These are phyloP conservation scores for Annulohypoxylon bovei DNA, from an alignment of 495 filamentous ascomycete genomes.

Conservation along the genomic window DNA sequence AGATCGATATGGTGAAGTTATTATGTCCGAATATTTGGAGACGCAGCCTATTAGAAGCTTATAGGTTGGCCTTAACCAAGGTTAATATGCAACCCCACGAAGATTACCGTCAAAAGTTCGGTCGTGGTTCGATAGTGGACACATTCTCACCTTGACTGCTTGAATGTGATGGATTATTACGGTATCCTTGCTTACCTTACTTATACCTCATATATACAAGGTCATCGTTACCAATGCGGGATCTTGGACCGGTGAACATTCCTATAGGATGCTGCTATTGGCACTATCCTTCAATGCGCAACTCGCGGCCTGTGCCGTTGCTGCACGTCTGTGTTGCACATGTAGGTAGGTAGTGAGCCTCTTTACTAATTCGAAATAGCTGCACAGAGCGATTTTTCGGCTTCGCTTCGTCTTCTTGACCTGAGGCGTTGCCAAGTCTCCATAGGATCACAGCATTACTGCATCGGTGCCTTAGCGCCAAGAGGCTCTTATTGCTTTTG, in stretches of 20 bases:
- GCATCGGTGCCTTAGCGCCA: slow-evolving; percentile 25
- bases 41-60: slow-evolving; percentile 6
- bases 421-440: slow-evolving; percentile 16
- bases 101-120: slow-evolving; percentile 10
- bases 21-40: slow-evolving; percentile 33
- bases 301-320: background rate
- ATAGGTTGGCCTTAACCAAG: slow-evolving; percentile 34
- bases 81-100: slow-evolving; percentile 39
- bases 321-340: slow-evolving; percentile 4
- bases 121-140: slow-evolving; percentile 27
- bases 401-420: background rate
- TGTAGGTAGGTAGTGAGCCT: slow-evolving; percentile 24
- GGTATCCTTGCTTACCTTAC: slow-evolving; percentile 13
- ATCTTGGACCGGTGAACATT: slow-evolving; percentile 22
- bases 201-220: slow-evolving; percentile 8
- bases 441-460: slow-evolving; percentile 1
- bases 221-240: slow-evolving; percentile 21
- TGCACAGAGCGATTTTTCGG: background rate
- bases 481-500: slow-evolving; percentile 21
- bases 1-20: slow-evolving; percentile 15
- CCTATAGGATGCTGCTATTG: slow-evolving; percentile 28
- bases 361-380: slow-evolving; percentile 6
- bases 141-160: slow-evolving; percentile 2
- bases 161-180: slow-evolving; percentile 9
- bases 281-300: slow-evolving; percentile 2